Base-by-base conservation (phyloP, 495 filamentous ascomycete genomes). In the Arthonia radiata region DNA sequence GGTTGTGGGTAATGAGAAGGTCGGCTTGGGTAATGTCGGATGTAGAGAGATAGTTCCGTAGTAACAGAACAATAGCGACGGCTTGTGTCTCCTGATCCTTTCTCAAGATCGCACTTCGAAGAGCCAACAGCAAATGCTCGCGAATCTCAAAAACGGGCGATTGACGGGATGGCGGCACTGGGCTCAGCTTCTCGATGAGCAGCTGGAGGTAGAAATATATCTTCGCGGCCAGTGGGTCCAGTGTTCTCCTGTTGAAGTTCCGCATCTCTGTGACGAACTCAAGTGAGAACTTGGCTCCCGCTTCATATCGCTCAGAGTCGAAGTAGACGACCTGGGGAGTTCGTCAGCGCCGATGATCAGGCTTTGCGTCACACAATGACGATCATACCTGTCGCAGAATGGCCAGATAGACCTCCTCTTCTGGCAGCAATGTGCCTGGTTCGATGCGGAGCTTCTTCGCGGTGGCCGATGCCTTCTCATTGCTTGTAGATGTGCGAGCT, bases 11-110 rank as follows among this genome's bases (percentile, higher is more conserved):
- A 33, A 97, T 78, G 29, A 97, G 57, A 19, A 93, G 67, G 49
- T 97, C 89, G 33, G 89, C 86, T 56, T 94, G 86, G 13, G 78
- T 69, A 49, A 94, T 92, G 47, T 94, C 82, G 24, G 89, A 91
- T 8, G 89, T 94, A 15, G 72, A 69, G 35, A 97, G 67, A 46
- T 97, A 94, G 49, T 83, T 97, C 35, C 86, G 82, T 34, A 97
- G 73, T 15, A 97, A 65, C 25, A 97, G 59, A 2, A 82, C 83
- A 42, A 83, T 90, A 33, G 92, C 77, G 4, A 82, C 81, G 15
- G 86, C 80, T 54, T 93, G 86, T 12, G 79, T 92, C 33, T 97
- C 86, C 36, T 77, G 62, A 51, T 97, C 86, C 53, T 94, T 93
- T 29, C 89, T 73, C 14, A 97, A 59, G 9, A 92, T 82, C 17